A percentile compares a stretch with the other conserved stretches of the same genome.
phyloP scores from a whole-genome alignment of 2,329 filamentous ascomycete genomes.

The Amesomyces nigricolor region DNA sequence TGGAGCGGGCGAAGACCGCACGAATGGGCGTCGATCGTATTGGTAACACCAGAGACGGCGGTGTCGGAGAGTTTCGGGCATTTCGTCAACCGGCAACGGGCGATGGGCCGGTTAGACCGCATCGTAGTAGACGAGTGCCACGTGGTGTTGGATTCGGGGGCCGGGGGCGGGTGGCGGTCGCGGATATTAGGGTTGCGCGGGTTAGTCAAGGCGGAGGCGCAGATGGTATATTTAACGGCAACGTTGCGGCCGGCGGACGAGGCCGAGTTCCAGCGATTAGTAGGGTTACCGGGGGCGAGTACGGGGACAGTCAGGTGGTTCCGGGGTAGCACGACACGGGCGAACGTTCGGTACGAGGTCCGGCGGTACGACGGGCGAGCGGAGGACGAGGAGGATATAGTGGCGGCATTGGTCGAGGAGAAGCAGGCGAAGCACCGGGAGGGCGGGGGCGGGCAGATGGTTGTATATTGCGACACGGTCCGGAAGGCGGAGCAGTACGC shows the following conservation, averaged over 20 bases:
- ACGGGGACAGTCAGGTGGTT: slow-evolving; percentile 1
- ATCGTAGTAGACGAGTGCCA: slow-evolving; percentile 8
- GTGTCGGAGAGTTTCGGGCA: neutral
- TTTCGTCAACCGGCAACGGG: slow-evolving; percentile 4
- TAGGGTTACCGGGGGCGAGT: neutral
- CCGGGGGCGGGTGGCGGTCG: slow-evolving; percentile 1
- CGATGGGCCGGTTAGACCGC: slow-evolving; percentile 4
- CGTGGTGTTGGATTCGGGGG: slow-evolving; percentile 5
- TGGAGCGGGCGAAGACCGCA: neutral
- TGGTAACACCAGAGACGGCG: slow-evolving; percentile 4
- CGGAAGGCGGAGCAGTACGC: no score
- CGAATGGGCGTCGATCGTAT: neutral
- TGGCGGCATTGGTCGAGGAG: neutral
- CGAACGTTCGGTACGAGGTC: neutral
- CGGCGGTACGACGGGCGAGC: neutral
- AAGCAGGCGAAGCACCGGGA: no score
- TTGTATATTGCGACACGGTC: no score
- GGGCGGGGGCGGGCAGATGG: no score
- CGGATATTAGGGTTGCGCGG: neutral
- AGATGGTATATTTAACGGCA: slow-evolving; percentile 5
- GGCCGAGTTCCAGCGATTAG: slow-evolving; percentile 2
- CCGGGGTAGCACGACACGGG: neutral
- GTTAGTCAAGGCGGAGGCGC: neutral
- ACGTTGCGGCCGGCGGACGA: slow-evolving; percentile 4
- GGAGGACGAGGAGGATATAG: slow-evolving; percentile 1